phyloP scores from a whole-genome alignment of 768 basidiomycete genomes.

The Glaciozyma antarctica region DNA sequence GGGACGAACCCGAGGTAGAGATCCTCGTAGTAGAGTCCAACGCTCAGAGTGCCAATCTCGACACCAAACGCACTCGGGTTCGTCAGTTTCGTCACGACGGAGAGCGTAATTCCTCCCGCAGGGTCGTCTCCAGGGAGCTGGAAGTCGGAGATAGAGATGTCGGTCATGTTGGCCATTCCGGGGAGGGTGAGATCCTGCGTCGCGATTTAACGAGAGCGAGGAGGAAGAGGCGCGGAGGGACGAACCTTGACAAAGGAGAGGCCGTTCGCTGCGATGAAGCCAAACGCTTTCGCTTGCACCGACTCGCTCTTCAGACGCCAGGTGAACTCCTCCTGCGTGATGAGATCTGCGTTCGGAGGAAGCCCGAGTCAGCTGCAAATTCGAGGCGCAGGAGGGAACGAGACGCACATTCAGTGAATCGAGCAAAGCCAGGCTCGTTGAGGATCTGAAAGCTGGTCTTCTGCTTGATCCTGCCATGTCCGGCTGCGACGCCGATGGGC shows the following conservation, averaged over 20 bases:
- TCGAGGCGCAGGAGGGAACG: neutral
- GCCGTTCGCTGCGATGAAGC: slow-evolving; percentile 53
- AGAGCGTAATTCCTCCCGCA: slow-evolving; percentile 59
- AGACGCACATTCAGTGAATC: slow-evolving; percentile 46
- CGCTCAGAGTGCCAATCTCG: slow-evolving; percentile 57
- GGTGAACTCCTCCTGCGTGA: slow-evolving; percentile 58
- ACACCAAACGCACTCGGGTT: slow-evolving; percentile 51
- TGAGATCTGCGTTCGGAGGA: slow-evolving; percentile 43
- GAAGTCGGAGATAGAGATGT: slow-evolving; percentile 52
- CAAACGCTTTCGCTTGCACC: slow-evolving; percentile 55
- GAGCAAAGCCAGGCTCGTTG: slow-evolving; percentile 52
- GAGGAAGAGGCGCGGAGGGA: neutral
- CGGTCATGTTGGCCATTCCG: slow-evolving; percentile 19
- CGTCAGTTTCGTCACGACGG: slow-evolving; percentile 11
- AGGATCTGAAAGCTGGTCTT: slow-evolving; percentile 52
- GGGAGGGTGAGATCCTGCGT: neutral
- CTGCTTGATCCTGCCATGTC: slow-evolving; percentile 47
- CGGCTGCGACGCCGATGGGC: slow-evolving; percentile 48
- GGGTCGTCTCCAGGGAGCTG: slow-evolving; percentile 58
- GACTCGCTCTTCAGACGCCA: slow-evolving; percentile 55
- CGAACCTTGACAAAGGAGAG: slow-evolving; percentile 54
- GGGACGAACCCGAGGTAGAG: slow-evolving; percentile 18
- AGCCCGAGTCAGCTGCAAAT: neutral
- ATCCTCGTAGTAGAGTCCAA: slow-evolving; percentile 53
- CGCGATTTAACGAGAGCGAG: neutral